Evolutionary conservation across 2,329 filamentous ascomycete species (phyloP), one percentile per base, ranked within the genome.

Genomic region (Trichophyton simii): DNA sequence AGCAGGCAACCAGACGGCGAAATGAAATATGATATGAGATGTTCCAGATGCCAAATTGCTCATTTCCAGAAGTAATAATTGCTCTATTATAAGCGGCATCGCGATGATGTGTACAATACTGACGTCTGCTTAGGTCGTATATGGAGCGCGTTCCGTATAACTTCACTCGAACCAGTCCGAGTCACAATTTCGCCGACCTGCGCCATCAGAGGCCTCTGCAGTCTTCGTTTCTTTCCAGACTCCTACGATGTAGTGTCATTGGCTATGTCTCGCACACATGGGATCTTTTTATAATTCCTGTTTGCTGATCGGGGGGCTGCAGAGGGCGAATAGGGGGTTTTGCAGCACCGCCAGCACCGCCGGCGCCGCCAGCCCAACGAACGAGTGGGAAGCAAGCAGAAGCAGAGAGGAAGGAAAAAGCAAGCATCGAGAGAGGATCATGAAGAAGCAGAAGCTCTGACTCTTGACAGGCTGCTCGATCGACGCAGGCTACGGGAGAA

Each of bases 211-310:
- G 31, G 9, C 6, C 9, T 34, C 9, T 34, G 31, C 31, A 34
- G 13, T 9, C 41, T 44, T 44, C 41, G 41, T 44, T 18, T n/a
- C n/a, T 44, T 44, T 44, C n/a, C 41, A 38, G 34, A 13, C 11
- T 13, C 34, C 34, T 38, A 38, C 11, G 34, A 38, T 46, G 15
- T 46, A 3, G 42, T 46, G 3, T 25, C 2, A 54, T 54, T 54
- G 50, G 50, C 50, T 31, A 25, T 54, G 22, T 54, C 50, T 54
- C 25, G 34, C 50, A 54, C 50, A 54, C 50, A 54, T 54, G 50
- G 50, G 50, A 54, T 54, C 50, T 54, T 54, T 54, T 31, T 54
- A 54, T 54, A 54, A 15, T 44, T 54, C 50, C 50, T 15, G 22
- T 54, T 52, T 54, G 50, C 50, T 54, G 50, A 54, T 54, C 50